Conservation (phyloP, 2,329 filamentous ascomycete species). For the Botryotinia globosa region DNA sequence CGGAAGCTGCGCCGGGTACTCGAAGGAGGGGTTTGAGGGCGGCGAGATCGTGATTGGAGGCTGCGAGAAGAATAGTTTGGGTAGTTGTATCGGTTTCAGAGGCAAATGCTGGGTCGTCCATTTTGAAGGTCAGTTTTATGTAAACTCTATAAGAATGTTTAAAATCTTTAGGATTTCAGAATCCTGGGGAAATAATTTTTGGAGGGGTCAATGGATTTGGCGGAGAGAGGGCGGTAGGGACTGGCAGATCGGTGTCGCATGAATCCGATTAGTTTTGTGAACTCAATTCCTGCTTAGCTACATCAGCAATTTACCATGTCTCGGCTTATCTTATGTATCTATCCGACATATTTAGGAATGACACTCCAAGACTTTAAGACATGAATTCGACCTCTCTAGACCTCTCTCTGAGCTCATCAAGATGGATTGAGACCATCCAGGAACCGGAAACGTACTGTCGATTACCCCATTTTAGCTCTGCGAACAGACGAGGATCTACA, state of each 20-base stretch:
- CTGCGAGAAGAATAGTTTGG: conserved; percentile 63
- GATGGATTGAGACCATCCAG: neutral
- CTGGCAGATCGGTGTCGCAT: neutral
- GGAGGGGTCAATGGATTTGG: conserved; percentile 10
- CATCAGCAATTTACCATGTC: neutral
- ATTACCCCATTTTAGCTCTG: neutral
- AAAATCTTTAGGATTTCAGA: neutral
- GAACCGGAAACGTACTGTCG: neutral
- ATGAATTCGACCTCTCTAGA: neutral
- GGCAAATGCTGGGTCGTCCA: conserved; percentile 36
- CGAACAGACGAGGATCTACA: neutral
- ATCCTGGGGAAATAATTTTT: conserved; percentile 6
- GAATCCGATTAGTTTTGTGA: neutral
- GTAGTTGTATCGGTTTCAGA: conserved; percentile 33
- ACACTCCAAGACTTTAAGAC: neutral
- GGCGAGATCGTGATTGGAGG: conserved; percentile 55
- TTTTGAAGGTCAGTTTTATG: conserved; percentile 17
- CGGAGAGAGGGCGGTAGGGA: neutral
- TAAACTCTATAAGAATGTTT: neutral
- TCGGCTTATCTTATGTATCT: neutral
- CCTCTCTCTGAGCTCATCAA: neutral
- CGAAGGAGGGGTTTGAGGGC: conserved; percentile 38
- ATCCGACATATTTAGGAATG: neutral
- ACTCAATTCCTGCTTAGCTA: neutral
- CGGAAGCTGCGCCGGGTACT: conserved; percentile 57